Percentiles rank a stretch among this genome's conserved stretches.
Conservation (phyloP, 2,329 filamentous ascomycete genomes). For the Scedosporium minutisporum region DNA sequence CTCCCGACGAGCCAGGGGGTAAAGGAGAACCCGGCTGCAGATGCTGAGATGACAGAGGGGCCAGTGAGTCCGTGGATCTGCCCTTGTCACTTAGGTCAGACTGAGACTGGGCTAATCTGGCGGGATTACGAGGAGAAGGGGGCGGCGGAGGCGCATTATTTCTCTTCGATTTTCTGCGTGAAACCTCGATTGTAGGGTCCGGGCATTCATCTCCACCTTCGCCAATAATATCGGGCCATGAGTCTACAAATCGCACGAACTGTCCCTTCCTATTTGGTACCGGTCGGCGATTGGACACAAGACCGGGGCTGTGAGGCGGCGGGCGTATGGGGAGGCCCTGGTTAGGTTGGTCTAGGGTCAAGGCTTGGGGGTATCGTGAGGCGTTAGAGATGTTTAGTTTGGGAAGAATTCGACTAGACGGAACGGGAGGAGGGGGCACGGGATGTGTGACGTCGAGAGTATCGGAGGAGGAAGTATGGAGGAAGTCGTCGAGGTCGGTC, state of each 20-base stretch:
- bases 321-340: slow-evolving; percentile 32
- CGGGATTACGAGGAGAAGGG: slow-evolving; percentile 8
- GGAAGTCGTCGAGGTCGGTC: slow-evolving; percentile 47
- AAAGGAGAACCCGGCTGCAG: neutral
- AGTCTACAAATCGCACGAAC: slow-evolving; percentile 63
- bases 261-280: slow-evolving; percentile 53
- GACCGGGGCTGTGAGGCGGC: slow-evolving; percentile 29
- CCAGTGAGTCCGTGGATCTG: neutral
- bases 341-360: slow-evolving; percentile 34
- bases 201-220: slow-evolving; percentile 84
- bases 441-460: slow-evolving; percentile 44
- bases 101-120: neutral
- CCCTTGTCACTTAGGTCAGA: neutral
- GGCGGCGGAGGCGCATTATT: slow-evolving; percentile 12
- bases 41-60: neutral
- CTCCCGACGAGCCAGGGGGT: neutral
- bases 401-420: slow-evolving; percentile 26
- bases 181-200: slow-evolving; percentile 61
- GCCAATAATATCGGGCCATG: slow-evolving; percentile 72
- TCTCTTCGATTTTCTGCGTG: slow-evolving; percentile 38
- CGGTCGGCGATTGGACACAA: slow-evolving; percentile 33
- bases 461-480: slow-evolving; percentile 43
- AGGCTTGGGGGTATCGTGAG: slow-evolving; percentile 45
- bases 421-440: slow-evolving; percentile 26
- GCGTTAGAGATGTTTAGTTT: slow-evolving; percentile 46